Evolutionary conservation across 2,329 filamentous ascomycete genomes (phyloP).

Genomic region (Aspergillus carbonarius): DNA sequence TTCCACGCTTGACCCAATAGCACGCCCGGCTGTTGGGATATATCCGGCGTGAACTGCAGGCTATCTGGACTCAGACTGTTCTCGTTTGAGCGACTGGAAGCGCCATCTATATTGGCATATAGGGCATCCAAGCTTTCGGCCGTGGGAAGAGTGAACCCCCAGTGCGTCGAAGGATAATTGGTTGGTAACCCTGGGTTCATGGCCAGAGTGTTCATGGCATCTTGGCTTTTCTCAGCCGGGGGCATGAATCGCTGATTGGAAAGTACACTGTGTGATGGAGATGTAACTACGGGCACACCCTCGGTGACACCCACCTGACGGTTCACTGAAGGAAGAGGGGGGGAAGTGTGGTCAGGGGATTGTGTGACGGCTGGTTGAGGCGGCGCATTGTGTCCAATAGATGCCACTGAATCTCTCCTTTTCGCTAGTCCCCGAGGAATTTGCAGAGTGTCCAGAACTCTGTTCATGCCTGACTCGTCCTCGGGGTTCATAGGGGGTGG

Average conservation of each 20-base stretch:
- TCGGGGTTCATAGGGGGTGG: constrained; percentile 41
- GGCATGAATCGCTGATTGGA: constrained; percentile 18
- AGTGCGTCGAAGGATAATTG: constrained; percentile 27
- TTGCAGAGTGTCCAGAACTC: constrained; percentile 39
- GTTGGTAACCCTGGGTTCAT: constrained; percentile 9
- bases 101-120: constrained; percentile 32
- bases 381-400: neutral
- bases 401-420: neutral
- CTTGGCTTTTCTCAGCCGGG: constrained; percentile 13
- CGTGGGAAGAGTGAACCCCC: constrained; percentile 37
- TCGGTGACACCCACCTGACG: constrained; percentile 13
- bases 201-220: constrained; percentile 21
- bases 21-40: constrained; percentile 25
- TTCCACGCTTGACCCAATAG: constrained; percentile 20
- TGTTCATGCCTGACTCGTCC: constrained; percentile 39
- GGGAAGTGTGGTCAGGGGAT: constrained; percentile 16
- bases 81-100: constrained; percentile 18
- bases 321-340: constrained; percentile 7
- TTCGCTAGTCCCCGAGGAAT: constrained; percentile 24
- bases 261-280: constrained; percentile 13
- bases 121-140: constrained; percentile 36
- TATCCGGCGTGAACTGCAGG: constrained; percentile 30
- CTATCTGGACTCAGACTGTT: constrained; percentile 26
- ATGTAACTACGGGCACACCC: constrained; percentile 6
- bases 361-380: neutral